Evolutionary conservation across 352 stramenopile species (phyloP).

Genomic region (Globisporangium lucens): DNA sequence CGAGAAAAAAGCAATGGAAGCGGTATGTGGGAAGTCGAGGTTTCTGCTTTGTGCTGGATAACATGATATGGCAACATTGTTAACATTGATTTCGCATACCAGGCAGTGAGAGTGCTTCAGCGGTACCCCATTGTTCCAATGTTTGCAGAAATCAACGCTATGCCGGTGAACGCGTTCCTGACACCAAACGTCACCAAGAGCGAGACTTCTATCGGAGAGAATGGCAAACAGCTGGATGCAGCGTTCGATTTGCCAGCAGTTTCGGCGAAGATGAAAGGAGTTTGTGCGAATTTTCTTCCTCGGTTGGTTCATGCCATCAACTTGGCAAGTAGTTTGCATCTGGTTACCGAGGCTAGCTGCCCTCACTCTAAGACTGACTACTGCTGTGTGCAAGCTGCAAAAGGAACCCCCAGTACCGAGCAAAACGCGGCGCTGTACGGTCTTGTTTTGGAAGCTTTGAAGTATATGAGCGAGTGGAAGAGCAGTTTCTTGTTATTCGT

Average conservation of each 20-base stretch:
- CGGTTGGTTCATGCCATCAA: conserved; percentile 40
- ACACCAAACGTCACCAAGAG: conserved; percentile 22
- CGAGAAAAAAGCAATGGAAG: conserved; percentile 55
- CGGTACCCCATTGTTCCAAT: conserved; percentile 51
- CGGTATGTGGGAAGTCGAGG: conserved; percentile 24
- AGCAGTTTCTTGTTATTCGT: conserved; percentile 47
- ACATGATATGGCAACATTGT: background rate
- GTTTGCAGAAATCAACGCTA: conserved; percentile 46
- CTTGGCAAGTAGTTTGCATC: conserved; percentile 21
- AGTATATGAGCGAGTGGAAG: conserved; percentile 54
- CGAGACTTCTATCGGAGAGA: conserved; percentile 7
- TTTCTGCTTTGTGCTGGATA: background rate
- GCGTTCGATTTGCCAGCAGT: conserved; percentile 28
- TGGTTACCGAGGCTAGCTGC: background rate
- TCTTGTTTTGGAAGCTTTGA: conserved; percentile 30
- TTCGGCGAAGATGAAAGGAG: conserved; percentile 24
- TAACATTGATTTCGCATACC: background rate
- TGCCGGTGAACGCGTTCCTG: conserved; percentile 25
- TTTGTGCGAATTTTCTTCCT: conserved; percentile 35
- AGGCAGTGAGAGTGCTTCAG: conserved; percentile 41
- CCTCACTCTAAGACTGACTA: background rate
- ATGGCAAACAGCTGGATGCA: conserved; percentile 23
- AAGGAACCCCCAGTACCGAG: conserved; percentile 5
- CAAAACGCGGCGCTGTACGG: conserved; percentile 27
- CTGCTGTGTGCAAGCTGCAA: background rate